phyloP scores from a whole-genome alignment of 2,329 filamentous ascomycete genomes.

The Aspergillus novoparasiticus region DNA sequence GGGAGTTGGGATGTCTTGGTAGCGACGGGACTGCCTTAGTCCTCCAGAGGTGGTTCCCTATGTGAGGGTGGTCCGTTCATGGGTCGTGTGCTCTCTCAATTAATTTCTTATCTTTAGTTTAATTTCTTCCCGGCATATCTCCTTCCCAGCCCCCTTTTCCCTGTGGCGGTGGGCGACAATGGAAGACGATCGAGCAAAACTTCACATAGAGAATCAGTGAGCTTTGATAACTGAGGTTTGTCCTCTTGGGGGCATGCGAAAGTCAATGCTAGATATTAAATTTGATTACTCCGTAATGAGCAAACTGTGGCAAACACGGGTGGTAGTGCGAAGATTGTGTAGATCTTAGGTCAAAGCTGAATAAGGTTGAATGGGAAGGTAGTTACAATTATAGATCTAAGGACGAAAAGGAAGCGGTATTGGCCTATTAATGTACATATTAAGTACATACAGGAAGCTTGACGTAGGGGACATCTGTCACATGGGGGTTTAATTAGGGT shows the following conservation, averaged over 20 bases:
- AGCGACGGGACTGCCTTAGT: background rate
- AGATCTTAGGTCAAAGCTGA: conserved; percentile 1
- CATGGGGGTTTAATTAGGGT: background rate
- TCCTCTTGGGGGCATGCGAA: too few relatives aligned
- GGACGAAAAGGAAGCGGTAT: background rate
- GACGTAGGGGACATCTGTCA: background rate
- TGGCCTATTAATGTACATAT: background rate
- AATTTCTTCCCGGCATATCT: background rate
- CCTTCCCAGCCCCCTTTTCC: background rate
- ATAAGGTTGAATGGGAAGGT: background rate
- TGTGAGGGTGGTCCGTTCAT: background rate
- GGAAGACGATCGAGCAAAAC: background rate
- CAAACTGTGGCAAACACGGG: background rate
- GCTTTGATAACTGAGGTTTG: background rate
- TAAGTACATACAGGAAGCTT: background rate
- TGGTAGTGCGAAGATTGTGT: background rate
- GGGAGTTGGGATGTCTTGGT: background rate
- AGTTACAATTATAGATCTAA: background rate
- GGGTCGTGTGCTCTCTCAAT: background rate
- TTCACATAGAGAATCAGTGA: background rate
- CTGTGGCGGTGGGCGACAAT: background rate
- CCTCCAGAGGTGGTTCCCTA: background rate
- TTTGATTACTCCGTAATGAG: background rate
- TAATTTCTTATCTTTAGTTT: background rate
- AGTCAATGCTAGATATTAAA: background rate